phyloP scores from a whole-genome alignment of 139 green algal genomes.

The Choricystis sp. region DNA sequence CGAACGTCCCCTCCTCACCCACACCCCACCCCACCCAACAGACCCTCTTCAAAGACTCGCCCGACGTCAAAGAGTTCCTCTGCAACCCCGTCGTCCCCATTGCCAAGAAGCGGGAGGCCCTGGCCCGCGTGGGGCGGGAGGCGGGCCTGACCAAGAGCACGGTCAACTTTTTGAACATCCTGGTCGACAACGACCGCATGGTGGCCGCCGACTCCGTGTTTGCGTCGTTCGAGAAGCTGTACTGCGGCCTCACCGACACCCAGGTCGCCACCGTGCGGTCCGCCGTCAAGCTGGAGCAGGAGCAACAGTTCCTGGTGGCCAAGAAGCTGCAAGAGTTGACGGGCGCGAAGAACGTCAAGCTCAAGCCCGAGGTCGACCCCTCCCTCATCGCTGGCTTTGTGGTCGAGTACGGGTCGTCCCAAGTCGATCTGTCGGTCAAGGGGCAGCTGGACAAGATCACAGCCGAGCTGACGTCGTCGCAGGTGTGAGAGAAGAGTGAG shows the following conservation, averaged over 20 bases:
- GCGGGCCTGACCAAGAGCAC: slow-evolving; percentile 67
- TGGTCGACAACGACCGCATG: slow-evolving; percentile 81
- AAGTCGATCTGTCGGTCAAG: slow-evolving; percentile 93
- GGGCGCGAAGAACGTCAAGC: slow-evolving; percentile 98
- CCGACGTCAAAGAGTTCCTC: slow-evolving; percentile 60
- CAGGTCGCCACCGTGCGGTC: slow-evolving; percentile 81
- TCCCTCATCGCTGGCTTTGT: slow-evolving; percentile 91
- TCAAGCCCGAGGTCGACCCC: slow-evolving; percentile 89
- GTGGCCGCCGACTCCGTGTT: slow-evolving; percentile 66
- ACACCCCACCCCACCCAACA: slow-evolving; percentile 5
- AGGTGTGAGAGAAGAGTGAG: background rate
- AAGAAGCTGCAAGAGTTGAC: slow-evolving; percentile 99
- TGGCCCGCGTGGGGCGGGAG: slow-evolving; percentile 69
- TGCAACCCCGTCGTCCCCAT: slow-evolving; percentile 63
- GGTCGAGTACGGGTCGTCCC: slow-evolving; percentile 78
- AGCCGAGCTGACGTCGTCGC: background rate
- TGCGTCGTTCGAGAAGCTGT: slow-evolving; percentile 80
- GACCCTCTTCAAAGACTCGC: slow-evolving; percentile 49
- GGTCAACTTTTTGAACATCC: slow-evolving; percentile 89
- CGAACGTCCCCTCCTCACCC: background rate
- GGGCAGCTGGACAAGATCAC: slow-evolving; percentile 73
- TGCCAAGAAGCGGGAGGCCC: slow-evolving; percentile 77
- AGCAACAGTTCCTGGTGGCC: slow-evolving; percentile 98
- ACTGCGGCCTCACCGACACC: slow-evolving; percentile 92
- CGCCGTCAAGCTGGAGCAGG: slow-evolving; percentile 94